A percentile compares a stretch with the other conserved stretches of the same genome.
Conservation (phyloP, 164 flowering plant genomes). For the Magnolia officinalis region DNA sequence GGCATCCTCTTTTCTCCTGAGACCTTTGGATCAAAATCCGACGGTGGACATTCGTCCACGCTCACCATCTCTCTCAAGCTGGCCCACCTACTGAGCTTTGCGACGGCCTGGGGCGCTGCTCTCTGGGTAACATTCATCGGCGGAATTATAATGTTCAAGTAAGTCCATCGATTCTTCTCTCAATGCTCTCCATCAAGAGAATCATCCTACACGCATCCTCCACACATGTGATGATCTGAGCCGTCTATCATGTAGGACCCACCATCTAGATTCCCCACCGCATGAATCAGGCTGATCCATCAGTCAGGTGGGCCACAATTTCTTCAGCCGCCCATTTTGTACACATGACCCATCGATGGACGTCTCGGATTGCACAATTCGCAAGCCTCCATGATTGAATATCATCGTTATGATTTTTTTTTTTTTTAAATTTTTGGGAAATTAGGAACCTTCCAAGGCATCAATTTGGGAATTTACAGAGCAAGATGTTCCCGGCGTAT, state of each 20-base stretch:
- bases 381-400: too few species aligned
- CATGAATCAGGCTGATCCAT: too few species aligned
- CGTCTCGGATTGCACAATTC: too few species aligned
- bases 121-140: conserved; percentile 99
- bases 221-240: too few species aligned
- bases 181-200: not conserved
- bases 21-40: conserved; percentile 65
- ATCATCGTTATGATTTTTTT: too few species aligned
- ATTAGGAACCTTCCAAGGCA: conserved; percentile 83
- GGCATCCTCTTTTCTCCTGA: conserved; percentile 91
- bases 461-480: conserved; percentile 87
- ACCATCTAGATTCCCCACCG: too few species aligned
- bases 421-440: not conserved
- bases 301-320: too few species aligned
- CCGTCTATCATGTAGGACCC: too few species aligned
- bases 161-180: not conserved
- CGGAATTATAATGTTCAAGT: conserved; percentile 99
- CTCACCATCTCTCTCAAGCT: conserved; percentile 51
- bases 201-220: not conserved
- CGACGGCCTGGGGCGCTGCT: conserved; percentile 90
- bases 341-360: too few species aligned
- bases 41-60: conserved; percentile 31
- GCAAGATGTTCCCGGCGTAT: conserved; percentile 99
- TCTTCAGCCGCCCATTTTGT: too few species aligned
- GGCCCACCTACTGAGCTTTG: conserved; percentile 78